Evolutionary conservation across 2,329 filamentous ascomycete species (phyloP).

Genomic region (Didymella glomerata): DNA sequence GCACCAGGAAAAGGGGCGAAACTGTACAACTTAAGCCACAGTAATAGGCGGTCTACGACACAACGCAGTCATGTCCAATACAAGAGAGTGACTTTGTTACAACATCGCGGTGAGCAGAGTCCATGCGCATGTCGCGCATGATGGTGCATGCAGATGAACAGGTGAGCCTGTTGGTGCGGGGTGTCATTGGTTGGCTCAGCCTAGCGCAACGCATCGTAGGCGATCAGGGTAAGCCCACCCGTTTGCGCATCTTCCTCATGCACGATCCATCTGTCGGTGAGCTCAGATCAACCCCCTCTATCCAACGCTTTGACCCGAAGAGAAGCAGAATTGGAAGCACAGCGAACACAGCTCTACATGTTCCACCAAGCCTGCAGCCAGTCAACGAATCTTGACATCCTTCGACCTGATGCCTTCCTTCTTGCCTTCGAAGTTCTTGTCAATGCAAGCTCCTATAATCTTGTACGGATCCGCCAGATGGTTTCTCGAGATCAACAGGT

Average conservation of each 20-base stretch:
- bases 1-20: constrained; percentile 22
- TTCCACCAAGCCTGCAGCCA: no score
- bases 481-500: constrained; percentile 22
- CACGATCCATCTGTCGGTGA: constrained; percentile 3
- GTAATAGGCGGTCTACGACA: not conserved
- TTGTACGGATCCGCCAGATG: constrained; percentile 1
- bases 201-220: constrained; percentile 2
- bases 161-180: not conserved
- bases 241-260: constrained; percentile 16
- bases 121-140: constrained; percentile 11
- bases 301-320: not conserved
- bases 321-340: no score
- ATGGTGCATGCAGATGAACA: constrained; percentile 8
- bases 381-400: not conserved
- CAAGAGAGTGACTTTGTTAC: not conserved
- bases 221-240: constrained; percentile 12
- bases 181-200: not conserved
- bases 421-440: not conserved
- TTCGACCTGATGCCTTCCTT: not conserved
- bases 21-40: constrained; percentile 10
- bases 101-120: not conserved
- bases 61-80: not conserved
- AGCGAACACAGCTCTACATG: no score
- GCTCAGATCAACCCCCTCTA: not conserved
- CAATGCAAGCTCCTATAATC: constrained; percentile 2